phyloP scores from a whole-genome alignment of 306 rosid genomes.

The Malus fusca region DNA sequence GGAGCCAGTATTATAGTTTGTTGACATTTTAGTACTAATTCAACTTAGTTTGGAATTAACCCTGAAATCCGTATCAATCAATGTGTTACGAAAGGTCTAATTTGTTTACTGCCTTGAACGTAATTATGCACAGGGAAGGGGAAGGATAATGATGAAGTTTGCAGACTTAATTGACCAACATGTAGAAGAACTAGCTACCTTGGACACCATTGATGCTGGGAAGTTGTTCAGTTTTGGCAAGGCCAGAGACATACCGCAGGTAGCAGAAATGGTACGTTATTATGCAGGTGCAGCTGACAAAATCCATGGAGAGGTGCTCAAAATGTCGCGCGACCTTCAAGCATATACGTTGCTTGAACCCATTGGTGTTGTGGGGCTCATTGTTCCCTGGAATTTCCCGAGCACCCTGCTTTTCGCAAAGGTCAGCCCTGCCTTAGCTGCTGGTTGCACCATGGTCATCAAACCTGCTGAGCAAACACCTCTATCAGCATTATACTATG shows the following conservation, averaged over 20 bases:
- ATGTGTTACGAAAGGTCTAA: not conserved
- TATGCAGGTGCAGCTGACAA: slow-evolving; percentile 94
- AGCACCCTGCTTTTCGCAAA: slow-evolving; percentile 40
- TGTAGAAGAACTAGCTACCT: slow-evolving; percentile 57
- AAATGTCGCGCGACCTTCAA: slow-evolving; percentile 37
- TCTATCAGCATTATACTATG: slow-evolving; percentile 72
- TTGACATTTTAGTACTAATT: no score
- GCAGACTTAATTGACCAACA: slow-evolving; percentile 61
- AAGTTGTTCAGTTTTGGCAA: slow-evolving; percentile 38
- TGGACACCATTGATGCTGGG: slow-evolving; percentile 70
- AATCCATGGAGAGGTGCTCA: slow-evolving; percentile 67
- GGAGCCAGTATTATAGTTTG: no score
- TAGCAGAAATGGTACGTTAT: slow-evolving; percentile 42
- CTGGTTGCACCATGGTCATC: slow-evolving; percentile 81
- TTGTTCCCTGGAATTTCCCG: slow-evolving; percentile 88
- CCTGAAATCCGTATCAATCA: not conserved
- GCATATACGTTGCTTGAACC: slow-evolving; percentile 76
- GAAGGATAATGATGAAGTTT: slow-evolving; percentile 46
- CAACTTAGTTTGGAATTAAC: not conserved
- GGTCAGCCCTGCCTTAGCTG: slow-evolving; percentile 69
- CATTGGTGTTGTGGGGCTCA: slow-evolving; percentile 76
- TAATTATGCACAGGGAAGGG: slow-evolving; percentile 49
- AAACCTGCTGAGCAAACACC: slow-evolving; percentile 97
- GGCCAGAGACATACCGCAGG: slow-evolving; percentile 41
- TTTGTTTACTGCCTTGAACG: not conserved